Evolutionary conservation across 306 rosid species (phyloP).

Genomic region (Purshia tridentata): DNA sequence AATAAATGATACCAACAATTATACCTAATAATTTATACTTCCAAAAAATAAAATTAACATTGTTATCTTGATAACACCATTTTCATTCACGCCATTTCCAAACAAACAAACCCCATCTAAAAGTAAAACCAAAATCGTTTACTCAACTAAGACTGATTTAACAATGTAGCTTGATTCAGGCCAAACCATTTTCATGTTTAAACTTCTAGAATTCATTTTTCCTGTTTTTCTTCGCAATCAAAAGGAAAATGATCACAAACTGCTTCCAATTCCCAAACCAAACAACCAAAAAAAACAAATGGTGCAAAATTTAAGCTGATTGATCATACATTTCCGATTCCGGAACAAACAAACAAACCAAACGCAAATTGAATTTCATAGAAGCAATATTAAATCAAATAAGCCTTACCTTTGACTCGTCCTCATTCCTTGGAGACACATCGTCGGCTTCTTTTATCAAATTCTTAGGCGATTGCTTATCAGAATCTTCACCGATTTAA

Average conservation of each 20-base stretch:
- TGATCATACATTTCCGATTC: conserved; percentile 13
- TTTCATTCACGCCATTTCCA: too few species aligned
- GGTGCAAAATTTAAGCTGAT: neutral
- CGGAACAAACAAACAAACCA: neutral
- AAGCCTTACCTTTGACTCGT: conserved; percentile 50
- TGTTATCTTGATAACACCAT: too few species aligned
- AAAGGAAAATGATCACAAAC: conserved; percentile 1
- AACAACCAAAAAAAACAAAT: neutral
- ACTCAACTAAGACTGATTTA: neutral
- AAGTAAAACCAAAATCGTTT: neutral
- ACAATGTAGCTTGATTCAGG: conserved; percentile 9
- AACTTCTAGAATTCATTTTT: neutral
- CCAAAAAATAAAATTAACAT: too few species aligned
- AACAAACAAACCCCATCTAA: neutral
- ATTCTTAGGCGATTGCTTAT: conserved; percentile 41
- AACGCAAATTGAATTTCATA: neutral
- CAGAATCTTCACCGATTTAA: conserved; percentile 56
- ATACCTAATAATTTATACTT: too few species aligned
- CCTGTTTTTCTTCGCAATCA: neutral
- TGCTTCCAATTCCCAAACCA: neutral
- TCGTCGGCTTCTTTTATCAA: conserved; percentile 27
- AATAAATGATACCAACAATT: too few species aligned
- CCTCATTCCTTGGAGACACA: conserved; percentile 38
- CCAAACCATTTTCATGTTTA: neutral
- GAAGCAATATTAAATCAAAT: neutral